These are phyloP conservation scores for Aspergillus homomorphus DNA, from an alignment of 495 filamentous ascomycete species.

Conservation along the genomic window DNA sequence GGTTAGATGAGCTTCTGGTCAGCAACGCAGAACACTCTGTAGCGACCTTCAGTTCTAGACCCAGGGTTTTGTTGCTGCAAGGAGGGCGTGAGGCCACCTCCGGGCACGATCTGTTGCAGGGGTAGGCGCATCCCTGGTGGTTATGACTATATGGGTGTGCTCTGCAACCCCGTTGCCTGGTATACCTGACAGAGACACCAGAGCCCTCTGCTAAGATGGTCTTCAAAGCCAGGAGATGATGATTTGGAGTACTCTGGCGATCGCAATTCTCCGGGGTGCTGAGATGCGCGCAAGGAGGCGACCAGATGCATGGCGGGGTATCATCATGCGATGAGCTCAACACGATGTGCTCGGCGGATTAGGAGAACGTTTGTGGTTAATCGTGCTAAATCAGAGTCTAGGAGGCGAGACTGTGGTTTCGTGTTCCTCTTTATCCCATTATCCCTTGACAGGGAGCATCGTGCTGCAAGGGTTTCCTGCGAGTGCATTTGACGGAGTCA, in stretches of 20 bases:
- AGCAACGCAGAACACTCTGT: no score
- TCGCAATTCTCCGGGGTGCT: neutral
- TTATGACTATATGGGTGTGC: no score
- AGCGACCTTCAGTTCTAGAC: no score
- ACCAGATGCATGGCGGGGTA: neutral
- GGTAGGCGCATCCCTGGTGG: no score
- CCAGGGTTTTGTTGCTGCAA: no score
- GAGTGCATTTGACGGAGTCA: neutral
- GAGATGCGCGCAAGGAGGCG: neutral
- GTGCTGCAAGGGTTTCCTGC: slow-evolving; percentile 1
- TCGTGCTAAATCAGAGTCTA: neutral
- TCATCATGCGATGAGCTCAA: no score
- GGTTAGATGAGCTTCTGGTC: no score
- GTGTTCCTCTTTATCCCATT: neutral
- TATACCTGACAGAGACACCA: neutral
- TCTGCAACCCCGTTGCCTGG: no score
- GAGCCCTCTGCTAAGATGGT: neutral
- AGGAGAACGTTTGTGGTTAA: neutral
- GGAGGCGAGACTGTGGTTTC: neutral
- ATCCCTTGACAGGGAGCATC: slow-evolving; percentile 6
- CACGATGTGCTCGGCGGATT: neutral
- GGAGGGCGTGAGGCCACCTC: no score
- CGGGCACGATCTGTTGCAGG: no score
- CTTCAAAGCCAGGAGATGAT: neutral
- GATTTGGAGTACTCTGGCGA: neutral